Conservation (phyloP, 768 basidiomycete species). For the Phallus indusiatus region DNA sequence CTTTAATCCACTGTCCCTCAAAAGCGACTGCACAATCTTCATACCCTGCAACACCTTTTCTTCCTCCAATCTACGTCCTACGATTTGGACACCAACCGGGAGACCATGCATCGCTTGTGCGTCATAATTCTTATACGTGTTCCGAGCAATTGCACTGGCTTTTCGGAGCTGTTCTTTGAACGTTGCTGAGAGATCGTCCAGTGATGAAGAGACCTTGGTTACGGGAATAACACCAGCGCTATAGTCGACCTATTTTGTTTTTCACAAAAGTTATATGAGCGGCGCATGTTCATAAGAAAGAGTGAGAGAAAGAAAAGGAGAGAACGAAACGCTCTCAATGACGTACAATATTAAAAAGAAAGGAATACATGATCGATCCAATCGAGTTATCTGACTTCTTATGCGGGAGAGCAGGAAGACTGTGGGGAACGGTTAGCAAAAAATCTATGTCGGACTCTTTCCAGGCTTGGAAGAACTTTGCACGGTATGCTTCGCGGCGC, state of each 20-base stretch:
- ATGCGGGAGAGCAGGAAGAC: constrained; percentile 51
- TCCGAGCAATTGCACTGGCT: constrained; percentile 35
- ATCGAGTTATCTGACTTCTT: constrained; percentile 44
- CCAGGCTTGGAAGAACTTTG: constrained; percentile 29
- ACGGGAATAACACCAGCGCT: constrained; percentile 53
- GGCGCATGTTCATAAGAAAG: neutral
- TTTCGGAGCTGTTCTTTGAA: constrained; percentile 20
- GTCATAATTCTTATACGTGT: constrained; percentile 46
- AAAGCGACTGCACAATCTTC: constrained; percentile 35
- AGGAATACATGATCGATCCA: constrained; percentile 53
- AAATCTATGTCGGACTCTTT: constrained; percentile 47
- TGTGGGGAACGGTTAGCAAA: constrained; percentile 50
- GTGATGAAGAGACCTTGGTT: constrained; percentile 36
- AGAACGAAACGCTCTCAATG: neutral
- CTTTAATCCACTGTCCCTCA: constrained; percentile 10
- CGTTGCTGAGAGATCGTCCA: constrained; percentile 29
- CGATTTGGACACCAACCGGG: constrained; percentile 58
- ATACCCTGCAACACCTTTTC: constrained; percentile 66
- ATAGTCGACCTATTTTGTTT: constrained; percentile 38
- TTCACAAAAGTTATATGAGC: neutral
- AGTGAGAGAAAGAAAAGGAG: neutral
- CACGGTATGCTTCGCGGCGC: constrained; percentile 34
- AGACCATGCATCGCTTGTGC: constrained; percentile 56
- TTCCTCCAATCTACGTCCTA: constrained; percentile 55
- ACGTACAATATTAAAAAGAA: constrained; percentile 57